Conservation (phyloP, 352 stramenopile species). For the Hyaloperonospora brassicae region DNA sequence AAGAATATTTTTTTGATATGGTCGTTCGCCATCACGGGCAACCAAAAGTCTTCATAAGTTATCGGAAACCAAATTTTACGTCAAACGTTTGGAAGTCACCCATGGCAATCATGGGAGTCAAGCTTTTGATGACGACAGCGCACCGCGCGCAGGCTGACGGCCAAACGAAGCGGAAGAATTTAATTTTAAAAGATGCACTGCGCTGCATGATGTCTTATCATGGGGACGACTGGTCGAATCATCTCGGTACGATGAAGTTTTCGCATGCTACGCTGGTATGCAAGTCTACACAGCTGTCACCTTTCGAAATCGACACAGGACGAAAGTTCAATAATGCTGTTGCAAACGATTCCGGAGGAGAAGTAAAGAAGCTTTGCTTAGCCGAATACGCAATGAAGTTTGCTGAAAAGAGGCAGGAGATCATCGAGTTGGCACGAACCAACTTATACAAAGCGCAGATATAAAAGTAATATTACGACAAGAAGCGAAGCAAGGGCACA, state of each 20-base stretch:
- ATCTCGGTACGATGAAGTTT: not conserved
- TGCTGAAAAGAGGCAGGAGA: conserved; percentile 2
- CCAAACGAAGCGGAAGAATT: conserved; percentile 13
- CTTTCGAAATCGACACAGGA: not conserved
- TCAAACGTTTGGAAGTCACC: not conserved
- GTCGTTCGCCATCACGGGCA: not conserved
- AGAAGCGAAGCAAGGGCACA: conserved; percentile 1
- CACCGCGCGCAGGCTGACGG: conserved; percentile 8
- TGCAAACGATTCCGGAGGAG: not conserved
- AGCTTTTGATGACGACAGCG: not conserved
- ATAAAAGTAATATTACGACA: conserved; percentile 14
- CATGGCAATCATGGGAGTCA: not conserved
- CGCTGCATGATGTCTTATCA: conserved; percentile 11
- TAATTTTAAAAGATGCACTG: conserved; percentile 14
- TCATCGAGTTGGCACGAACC: conserved; percentile 5
- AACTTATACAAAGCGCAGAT: conserved; percentile 6
- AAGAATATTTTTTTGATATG: not conserved
- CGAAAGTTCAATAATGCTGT: not conserved
- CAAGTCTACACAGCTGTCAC: not conserved
- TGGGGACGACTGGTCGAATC: not conserved
- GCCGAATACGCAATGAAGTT: conserved; percentile 3
- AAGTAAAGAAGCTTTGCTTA: not conserved
- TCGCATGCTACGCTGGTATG: not conserved
- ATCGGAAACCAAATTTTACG: conserved; percentile 2
- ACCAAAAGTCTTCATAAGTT: not conserved